Evolutionary conservation across 2,329 filamentous ascomycete species (phyloP), one percentile per base, ranked within the genome.

Genomic region (Colletotrichum eremochloae): DNA sequence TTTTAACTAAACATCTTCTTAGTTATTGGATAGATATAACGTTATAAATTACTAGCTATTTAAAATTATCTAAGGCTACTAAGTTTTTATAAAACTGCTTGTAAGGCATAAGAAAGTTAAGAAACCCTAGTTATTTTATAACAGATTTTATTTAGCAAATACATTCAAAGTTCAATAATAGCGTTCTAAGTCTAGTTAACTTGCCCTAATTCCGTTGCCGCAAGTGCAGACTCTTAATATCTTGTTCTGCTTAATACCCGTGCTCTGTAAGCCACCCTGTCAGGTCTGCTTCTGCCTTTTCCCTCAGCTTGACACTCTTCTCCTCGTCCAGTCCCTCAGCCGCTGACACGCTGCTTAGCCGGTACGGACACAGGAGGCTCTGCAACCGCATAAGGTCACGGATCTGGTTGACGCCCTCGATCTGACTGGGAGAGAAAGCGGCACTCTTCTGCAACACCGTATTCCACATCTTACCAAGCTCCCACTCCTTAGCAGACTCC

Each of bases 401-500:
- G 57, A 61, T 61, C 57, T 48, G 40, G 38, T 61, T 20, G 2
- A 61, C 57, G 57, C 57, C 57, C 3, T 61, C 42, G 42, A 61
- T 61, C 40, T 61, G 42, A 29, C n/a, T 33, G 11, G 57, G 57
- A 48, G 57, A 40, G 48, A 61, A 14, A 61, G 57, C 57, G 57
- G 15, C 57, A 48, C 57, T 61, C 57, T 61, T 42, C 40, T 36
- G 57, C 8, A 61, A 46, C 12, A 48, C 57, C 42, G 57, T 6
- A 36, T 61, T 61, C 57, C 40, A 61, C 57, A 24, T 61, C 8
- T 61, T 61, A 46, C n/a, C 40, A 48, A 61, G 42, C 57, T 61
- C 57, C 57, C 57, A 61, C 40, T 61, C 57, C 57, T 61, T 61
- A 15, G 24, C 12, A 48, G 57, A 61, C 48, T 61, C 42, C 57